Base-by-base conservation (phyloP, 805 yeast species). In the Cephaloascus albidus region DNA sequence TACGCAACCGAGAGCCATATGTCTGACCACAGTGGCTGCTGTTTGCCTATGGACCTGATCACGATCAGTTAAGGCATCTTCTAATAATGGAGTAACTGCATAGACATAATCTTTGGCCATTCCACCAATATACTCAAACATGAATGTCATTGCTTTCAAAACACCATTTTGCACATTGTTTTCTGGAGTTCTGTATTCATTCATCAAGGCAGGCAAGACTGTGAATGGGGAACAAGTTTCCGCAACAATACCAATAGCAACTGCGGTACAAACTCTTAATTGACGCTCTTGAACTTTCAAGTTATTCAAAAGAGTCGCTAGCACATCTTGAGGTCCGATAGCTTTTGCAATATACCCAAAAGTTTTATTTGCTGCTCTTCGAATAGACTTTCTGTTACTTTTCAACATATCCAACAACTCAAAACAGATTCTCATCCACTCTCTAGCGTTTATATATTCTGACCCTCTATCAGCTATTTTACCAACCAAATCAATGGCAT, bases 341-440 rank as follows among this genome's bases (percentile, higher is more conserved):
- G 95, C 95, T 45, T 75, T 76, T 0, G 98, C 89, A 44, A 93
- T 88, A 38, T 75, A 73, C 0, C 97, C 98, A 64, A 93, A 93
- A 0, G 97, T 85, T 16, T 76, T 76, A 53, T 89, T 93, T 0
- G 98, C 95, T 0, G 89, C 83, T 23, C 80, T 69, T 45, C 97
- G 65, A 36, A 89, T 85, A 12, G 80, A 68, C 50, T 83, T 86
- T 41, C 76, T 76, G 4, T 84, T 76, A 18, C 95, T 81, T 53
- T 86, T 87, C 43, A 93, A 69, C 79, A 90, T 79, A 48, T 93
- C 97, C 36, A 93, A 60, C 27, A 93, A 67, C 51, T 89, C 96
- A 58, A 85, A 87, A 52, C 96, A 85, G 19, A 90, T 85, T 45
- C 97, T 70, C 90, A 93, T 86, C 99, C 98, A 93, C 58, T 93